Evolutionary conservation across 805 yeast genomes (phyloP), one percentile per base, ranked within the genome.

Genomic region (Komagataella ulmi): DNA sequence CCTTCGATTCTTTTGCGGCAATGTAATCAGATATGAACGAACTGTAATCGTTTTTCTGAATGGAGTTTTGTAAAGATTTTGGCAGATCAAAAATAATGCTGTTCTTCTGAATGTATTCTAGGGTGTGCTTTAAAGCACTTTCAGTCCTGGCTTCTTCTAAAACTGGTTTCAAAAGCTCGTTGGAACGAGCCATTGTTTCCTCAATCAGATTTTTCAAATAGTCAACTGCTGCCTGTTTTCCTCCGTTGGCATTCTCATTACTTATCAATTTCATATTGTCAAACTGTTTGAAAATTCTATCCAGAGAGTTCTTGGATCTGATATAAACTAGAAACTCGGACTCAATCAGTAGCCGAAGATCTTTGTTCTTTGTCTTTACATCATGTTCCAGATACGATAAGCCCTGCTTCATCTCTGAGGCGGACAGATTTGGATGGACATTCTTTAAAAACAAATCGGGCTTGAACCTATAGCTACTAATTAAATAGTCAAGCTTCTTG

Each of bases 311-410:
- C 59, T 85, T 85, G 24, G 82, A 73, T 55, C 75, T 76, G 36
- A 85, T 86, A 55, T 83, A 84, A 56, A 75, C 72, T 51, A 78
- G 75, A 57, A 80, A 83, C 59, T 85, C 86, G 12, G 72, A 65
- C 56, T 79, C 79, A 14, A 83, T 79, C 46, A 81, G 62, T 14
- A 61, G 58, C 53, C 76, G 74, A 58, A 82, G 62, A 17, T 75
- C 75, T 7, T 71, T 68, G 44, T 80, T 75, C 56, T 77, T 77
- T 2, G 70, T 64, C 6, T 71, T 67, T 36, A 83, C 72, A 18
- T 77, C 71, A 21, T 60, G 55, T 52, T 81, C 82, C 49, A 83
- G 63, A 50, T 62, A 66, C 40, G 69, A 73, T 52, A 82, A 66
- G 1, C 83, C 75, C 6, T 62, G 58, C 24, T 68, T 64, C 46